These are phyloP conservation scores for Allomyces javanicus DNA, from an alignment of 192 early-diverging fungal species.

Conservation along the genomic window DNA sequence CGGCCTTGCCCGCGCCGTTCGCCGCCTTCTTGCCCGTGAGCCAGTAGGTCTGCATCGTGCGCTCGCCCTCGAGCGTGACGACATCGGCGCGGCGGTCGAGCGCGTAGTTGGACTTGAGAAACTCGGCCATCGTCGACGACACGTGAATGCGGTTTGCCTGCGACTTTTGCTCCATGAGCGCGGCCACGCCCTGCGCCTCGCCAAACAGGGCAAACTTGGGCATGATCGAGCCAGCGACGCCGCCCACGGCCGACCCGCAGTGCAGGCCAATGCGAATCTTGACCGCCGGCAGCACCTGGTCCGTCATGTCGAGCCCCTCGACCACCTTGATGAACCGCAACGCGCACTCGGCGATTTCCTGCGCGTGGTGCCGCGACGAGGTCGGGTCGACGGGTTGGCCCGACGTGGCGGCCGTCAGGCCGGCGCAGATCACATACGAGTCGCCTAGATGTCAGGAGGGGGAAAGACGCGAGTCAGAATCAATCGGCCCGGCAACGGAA, in stretches of 20 bases:
- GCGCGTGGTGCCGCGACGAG: background rate
- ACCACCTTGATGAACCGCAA: constrained; percentile 9
- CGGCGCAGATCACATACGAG: constrained; percentile 20
- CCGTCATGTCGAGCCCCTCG: constrained; percentile 18
- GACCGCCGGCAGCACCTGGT: constrained; percentile 12
- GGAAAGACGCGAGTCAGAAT: too few relatives aligned
- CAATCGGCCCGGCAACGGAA: too few relatives aligned
- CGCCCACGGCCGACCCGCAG: background rate
- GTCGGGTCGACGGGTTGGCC: background rate
- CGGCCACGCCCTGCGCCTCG: background rate
- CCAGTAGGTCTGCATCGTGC: constrained; percentile 16
- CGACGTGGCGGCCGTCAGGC: constrained; percentile 5
- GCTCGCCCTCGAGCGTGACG: constrained; percentile 10
- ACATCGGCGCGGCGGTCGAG: constrained; percentile 8
- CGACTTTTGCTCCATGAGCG: constrained; percentile 2
- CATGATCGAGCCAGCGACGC: background rate
- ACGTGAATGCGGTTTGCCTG: constrained; percentile 20
- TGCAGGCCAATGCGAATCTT: background rate
- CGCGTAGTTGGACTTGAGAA: constrained; percentile 12
- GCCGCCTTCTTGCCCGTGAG: constrained; percentile 10
- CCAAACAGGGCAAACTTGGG: background rate
- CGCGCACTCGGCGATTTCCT: background rate
- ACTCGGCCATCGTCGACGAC: constrained; percentile 13
- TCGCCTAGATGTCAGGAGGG: constrained; percentile 8
- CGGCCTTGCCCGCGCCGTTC: too few relatives aligned